Evolutionary conservation across 2,329 filamentous ascomycete genomes (phyloP), one percentile per base, ranked within the genome.

Genomic region (Phialemonium atrogriseum): DNA sequence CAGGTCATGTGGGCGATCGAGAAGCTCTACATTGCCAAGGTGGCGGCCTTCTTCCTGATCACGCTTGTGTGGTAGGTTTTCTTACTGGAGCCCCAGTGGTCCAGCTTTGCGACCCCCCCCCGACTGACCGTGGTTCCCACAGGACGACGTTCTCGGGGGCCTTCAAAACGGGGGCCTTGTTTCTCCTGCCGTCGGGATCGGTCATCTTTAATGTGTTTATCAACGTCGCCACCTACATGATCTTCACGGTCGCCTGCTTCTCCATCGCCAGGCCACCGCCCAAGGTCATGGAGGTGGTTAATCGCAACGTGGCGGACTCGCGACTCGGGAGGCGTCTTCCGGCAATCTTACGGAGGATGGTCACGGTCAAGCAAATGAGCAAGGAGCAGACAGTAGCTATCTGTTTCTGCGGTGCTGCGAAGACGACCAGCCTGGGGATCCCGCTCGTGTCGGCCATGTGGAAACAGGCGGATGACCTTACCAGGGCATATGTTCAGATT

Each of bases 391-490:
- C 79, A 0, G 70, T 84, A 30, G 78, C 81, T 0, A 72, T 83
- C 10, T 84, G 79, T 43, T 84, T 84, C 52, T 84, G 79, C 45
- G 77, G 75, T 16, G 78, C 80, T 0, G 80, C 80, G 10, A 86
- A 86, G 54, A 83, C 80, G 3, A 78, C 79, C 2, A 77, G 73
- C 3, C 62, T 85, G 35, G 79, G 80, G 0, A 80, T 85, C 7
- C 80, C 80, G 1, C 50, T 85, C 17, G 66, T 74, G 30, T 72
- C 73, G 19, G 72, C 80, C 36, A 84, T 85, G 72, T 85, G 77
- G 62, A 58, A 61, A 10, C 62, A 69, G 10, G 55, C 73, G 8
- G 64, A 68, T 40, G 54, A 71, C 25, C 54, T 70, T 23, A 66
- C 71, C 13, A 62, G 70, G 37, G 66, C 70, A 1, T 73, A 70